A percentile compares a stretch with the other conserved stretches of the same genome.
phyloP scores from a whole-genome alignment of 2,329 filamentous ascomycete species.

The Aspergillus ustus region DNA sequence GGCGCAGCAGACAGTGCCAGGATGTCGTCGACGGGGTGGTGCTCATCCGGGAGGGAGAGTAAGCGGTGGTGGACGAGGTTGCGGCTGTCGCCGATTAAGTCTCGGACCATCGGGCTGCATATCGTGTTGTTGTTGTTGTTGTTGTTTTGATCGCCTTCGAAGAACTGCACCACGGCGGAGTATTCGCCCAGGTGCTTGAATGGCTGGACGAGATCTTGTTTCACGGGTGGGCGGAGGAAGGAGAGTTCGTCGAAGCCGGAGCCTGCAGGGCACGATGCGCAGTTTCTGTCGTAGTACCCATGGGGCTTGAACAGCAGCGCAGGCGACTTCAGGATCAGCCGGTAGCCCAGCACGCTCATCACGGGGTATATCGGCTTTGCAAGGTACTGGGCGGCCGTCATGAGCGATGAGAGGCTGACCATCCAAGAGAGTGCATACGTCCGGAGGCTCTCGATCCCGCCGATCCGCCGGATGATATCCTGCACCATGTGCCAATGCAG shows the following conservation, averaged over 20 bases:
- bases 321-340: slow-evolving; percentile 5
- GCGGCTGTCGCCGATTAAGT: slow-evolving; percentile 6
- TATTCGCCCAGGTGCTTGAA: slow-evolving; percentile 16
- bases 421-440: slow-evolving; percentile 13
- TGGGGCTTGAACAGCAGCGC: slow-evolving; percentile 4
- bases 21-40: background rate
- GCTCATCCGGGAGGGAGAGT: slow-evolving; percentile 7
- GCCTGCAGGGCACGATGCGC: background rate
- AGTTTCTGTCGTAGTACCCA: background rate
- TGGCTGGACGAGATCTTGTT: background rate
- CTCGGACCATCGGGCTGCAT: background rate
- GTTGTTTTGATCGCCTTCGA: background rate
- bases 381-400: slow-evolving; percentile 10
- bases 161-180: slow-evolving; percentile 5
- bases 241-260: slow-evolving; percentile 10
- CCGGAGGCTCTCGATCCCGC: slow-evolving; percentile 7
- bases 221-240: slow-evolving; percentile 7
- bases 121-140: no score
- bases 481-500: slow-evolving; percentile 17
- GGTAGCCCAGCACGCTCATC: background rate
- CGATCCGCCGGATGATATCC: slow-evolving; percentile 5
- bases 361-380: slow-evolving; percentile 12
- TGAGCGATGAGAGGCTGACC: slow-evolving; percentile 6
- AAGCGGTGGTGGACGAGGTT: slow-evolving; percentile 10
- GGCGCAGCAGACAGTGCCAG: no score